Evolutionary conservation across 805 yeast species (phyloP).

Genomic region (Saccharomycopsis lassenensis): DNA sequence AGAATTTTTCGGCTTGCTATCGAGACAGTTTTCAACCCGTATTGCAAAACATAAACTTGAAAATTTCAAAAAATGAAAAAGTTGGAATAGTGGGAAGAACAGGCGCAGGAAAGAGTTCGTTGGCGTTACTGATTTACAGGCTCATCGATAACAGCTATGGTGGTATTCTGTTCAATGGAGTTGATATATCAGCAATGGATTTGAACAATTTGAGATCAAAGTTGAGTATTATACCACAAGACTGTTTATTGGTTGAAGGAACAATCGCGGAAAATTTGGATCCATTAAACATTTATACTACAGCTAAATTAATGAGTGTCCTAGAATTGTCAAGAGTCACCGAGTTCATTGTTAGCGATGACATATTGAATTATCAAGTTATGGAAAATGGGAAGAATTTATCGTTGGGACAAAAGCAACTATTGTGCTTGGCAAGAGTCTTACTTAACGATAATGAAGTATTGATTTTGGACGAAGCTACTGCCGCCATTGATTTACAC

Average conservation of each 20-base stretch:
- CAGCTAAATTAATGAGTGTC: slow-evolving; percentile 44
- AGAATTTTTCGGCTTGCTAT: slow-evolving; percentile 45
- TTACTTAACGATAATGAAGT: slow-evolving; percentile 61
- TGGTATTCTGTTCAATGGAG: slow-evolving; percentile 40
- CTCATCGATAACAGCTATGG: slow-evolving; percentile 48
- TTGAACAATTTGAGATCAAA: slow-evolving; percentile 42
- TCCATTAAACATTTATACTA: slow-evolving; percentile 41
- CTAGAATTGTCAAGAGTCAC: slow-evolving; percentile 18
- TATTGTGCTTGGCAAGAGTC: slow-evolving; percentile 76
- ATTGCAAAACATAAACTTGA: slow-evolving; percentile 34
- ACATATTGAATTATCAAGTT: slow-evolving; percentile 42
- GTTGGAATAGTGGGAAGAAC: slow-evolving; percentile 73
- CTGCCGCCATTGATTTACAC: slow-evolving; percentile 80
- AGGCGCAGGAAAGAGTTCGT: slow-evolving; percentile 62
- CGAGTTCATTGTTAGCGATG: slow-evolving; percentile 6
- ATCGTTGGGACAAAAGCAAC: slow-evolving; percentile 81
- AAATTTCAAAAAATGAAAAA: slow-evolving; percentile 43
- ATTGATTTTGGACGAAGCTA: slow-evolving; percentile 75
- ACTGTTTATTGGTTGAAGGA: slow-evolving; percentile 55
- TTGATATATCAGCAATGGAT: slow-evolving; percentile 39
- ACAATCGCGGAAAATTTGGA: slow-evolving; percentile 49
- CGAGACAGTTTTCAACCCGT: slow-evolving; percentile 49
- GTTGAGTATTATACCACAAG: slow-evolving; percentile 57
- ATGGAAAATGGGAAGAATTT: slow-evolving; percentile 73
- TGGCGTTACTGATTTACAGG: slow-evolving; percentile 50